Evolutionary conservation across 495 filamentous ascomycete species (phyloP).

Genomic region (Penicillium mononematosum): DNA sequence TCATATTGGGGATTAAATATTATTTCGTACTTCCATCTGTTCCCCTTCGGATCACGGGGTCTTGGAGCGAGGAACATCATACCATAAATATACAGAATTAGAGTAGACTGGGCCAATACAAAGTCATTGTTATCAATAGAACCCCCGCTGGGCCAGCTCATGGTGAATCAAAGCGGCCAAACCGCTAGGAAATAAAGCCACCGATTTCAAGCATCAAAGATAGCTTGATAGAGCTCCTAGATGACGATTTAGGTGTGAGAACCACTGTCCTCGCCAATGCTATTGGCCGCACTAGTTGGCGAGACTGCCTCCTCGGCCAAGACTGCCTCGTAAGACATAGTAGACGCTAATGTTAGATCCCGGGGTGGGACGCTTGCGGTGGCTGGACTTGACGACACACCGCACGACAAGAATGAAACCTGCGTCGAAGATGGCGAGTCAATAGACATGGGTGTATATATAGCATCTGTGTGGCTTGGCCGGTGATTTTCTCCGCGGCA

Average conservation of each 20-base stretch:
- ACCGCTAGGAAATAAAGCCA: background rate
- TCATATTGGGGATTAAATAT: background rate
- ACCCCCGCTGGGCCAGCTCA: background rate
- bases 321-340: constrained; percentile 26
- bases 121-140: background rate
- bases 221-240: background rate
- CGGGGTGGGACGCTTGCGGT: constrained; percentile 21
- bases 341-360: constrained; percentile 24
- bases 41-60: background rate
- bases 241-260: constrained; percentile 2
- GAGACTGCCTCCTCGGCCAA: constrained; percentile 17
- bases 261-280: constrained; percentile 1
- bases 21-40: background rate
- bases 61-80: constrained; percentile 2
- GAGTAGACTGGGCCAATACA: background rate
- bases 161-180: background rate
- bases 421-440: constrained; percentile 18
- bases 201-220: constrained; percentile 2
- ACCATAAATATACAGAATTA: constrained; percentile 3
- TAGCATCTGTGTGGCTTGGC: constrained; percentile 7
- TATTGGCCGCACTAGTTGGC: constrained; percentile 5
- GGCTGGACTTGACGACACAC: constrained; percentile 17
- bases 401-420: constrained; percentile 16
- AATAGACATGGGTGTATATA: constrained; percentile 6
- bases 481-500: constrained; percentile 15